A percentile compares a stretch with the other conserved stretches of the same genome.
Evolutionary conservation across 768 basidiomycete species (phyloP).

Genomic region (Boletus patriciae): DNA sequence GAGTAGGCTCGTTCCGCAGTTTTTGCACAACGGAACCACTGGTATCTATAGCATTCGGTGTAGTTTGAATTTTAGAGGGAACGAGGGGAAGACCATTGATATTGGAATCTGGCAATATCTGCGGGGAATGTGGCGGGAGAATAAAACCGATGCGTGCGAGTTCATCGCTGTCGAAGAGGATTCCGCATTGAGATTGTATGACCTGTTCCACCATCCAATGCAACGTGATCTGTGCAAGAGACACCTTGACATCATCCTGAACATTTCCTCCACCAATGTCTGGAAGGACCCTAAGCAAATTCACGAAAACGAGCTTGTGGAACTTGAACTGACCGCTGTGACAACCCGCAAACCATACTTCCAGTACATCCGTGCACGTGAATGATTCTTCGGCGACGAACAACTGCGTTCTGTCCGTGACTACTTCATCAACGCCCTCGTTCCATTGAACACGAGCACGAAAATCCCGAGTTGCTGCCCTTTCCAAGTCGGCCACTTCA

Average conservation of each 20-base stretch:
- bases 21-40: not conserved
- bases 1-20: not conserved
- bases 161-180: conserved; percentile 53
- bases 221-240: conserved; percentile 60
- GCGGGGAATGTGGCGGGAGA: not conserved
- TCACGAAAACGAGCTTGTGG: not conserved
- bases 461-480: not conserved
- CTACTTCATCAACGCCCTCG: not conserved
- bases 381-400: not conserved
- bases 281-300: conserved; percentile 24
- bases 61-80: not conserved
- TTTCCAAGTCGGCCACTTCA: not conserved
- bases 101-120: not conserved
- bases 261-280: conserved; percentile 72
- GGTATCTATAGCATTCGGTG: not conserved
- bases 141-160: conserved; percentile 46
- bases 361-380: conserved; percentile 52
- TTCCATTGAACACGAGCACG: not conserved
- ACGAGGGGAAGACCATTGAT: not conserved
- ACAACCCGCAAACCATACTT: conserved; percentile 81
- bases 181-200: conserved; percentile 54
- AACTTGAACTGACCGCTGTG: conserved; percentile 54
- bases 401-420: not conserved
- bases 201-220: conserved; percentile 81
- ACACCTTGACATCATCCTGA: conserved; percentile 37